A percentile compares a stretch with the other conserved stretches of the same genome.
These are phyloP conservation scores for Hypoxylon subgilvum DNA, from an alignment of 495 filamentous ascomycete species.

Conservation along the genomic window DNA sequence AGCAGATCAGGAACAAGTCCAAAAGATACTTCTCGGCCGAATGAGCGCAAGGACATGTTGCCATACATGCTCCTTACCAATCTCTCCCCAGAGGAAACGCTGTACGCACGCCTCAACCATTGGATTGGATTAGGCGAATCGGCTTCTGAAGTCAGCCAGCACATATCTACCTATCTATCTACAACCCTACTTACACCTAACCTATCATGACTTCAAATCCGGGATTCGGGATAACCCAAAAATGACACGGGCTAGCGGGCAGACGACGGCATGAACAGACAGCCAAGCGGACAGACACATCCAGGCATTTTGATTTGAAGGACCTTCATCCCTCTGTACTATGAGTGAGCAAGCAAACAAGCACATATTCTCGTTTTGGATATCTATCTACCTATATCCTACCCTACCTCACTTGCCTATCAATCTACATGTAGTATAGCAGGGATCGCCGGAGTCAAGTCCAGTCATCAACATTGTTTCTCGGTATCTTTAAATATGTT, in stretches of 20 bases:
- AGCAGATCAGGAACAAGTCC: conserved; percentile 69
- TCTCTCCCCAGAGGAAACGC: no score
- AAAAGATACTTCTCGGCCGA: conserved; percentile 85
- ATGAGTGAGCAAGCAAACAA: no score
- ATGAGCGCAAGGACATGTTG: conserved; percentile 23
- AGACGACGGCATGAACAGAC: conserved; percentile 15
- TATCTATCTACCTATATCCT: background rate
- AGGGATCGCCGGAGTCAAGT: conserved; percentile 6
- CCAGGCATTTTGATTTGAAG: conserved; percentile 5
- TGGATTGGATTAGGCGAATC: no score
- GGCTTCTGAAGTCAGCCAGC: no score
- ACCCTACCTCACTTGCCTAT: background rate
- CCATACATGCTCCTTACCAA: background rate
- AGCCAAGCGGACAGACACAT: background rate
- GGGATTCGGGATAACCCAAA: background rate
- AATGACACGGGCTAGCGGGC: background rate
- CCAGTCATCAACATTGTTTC: no score
- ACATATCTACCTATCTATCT: no score
- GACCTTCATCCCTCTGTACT: conserved; percentile 26
- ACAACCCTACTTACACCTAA: no score
- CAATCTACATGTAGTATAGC: conserved; percentile 28
- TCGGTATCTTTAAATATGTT: no score
- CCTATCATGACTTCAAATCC: no score
- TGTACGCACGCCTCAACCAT: no score
- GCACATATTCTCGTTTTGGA: conserved; percentile 1